Evolutionary conservation across 345 rosid species (phyloP), one percentile per base, ranked within the genome.

Genomic region (Dipteronia dyeriana): DNA sequence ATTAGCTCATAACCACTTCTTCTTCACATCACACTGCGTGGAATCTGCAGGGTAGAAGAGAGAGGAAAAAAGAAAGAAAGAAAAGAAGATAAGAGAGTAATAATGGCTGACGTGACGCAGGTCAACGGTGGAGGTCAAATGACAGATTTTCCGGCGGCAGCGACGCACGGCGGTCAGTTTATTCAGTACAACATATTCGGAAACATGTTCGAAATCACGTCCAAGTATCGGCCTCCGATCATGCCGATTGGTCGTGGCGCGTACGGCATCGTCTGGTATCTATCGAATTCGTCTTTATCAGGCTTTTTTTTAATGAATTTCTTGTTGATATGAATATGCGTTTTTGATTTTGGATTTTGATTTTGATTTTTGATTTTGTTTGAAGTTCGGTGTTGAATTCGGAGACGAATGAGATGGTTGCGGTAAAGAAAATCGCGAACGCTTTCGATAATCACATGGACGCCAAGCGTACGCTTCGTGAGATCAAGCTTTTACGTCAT

Each of bases 401-500:
- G 81, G 98, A 90, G 90, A 92, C 98, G 79, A 91, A 92, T 61
- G 98, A 97, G 89, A 81, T 88, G 81, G 93, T 92, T n/a, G 99
- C 99, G 76, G 81, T 96, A 61, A 96, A 96, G 97, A 96, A 96
- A 88, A 96, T 96, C 41, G 95, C 98, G 0, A 90, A 90, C 79
- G 98, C 98, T 56, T 94, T 97, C 69, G 99, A 97, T 78, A 97
- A 92, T 65, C 87, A 90, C 79, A 94, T 92, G 98, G 99, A 97
- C 61, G 94, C 98, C 25, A 94, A 97, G 82, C 99, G 99, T 11
- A 94, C 99, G 63, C 99, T 94, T 79, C 95, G 98, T 16, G 99
- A 97, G 84, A 97, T 94, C 65, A 97, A 92, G 87, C 94, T 97
- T 62, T 92, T 97, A 76, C 97, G 92, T 38, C 99, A 97, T 83